Base-by-base conservation (phyloP, 805 yeast species). In the Yamadazyma takamatsuzukensis region DNA sequence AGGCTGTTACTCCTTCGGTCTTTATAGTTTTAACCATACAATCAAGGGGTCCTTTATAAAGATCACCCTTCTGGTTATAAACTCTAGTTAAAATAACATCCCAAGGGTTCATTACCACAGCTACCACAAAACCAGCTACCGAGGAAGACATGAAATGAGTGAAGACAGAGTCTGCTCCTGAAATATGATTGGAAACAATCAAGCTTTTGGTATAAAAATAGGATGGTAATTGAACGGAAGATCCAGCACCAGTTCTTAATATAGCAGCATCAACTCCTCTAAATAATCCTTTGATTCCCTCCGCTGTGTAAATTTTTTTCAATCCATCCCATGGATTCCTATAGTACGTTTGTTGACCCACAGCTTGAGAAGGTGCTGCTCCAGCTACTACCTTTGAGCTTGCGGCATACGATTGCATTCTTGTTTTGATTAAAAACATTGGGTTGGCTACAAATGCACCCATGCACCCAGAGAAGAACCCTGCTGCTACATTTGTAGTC, bases 61-160 rank as follows among this genome's bases (percentile, higher is more conserved):
- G 72, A 50, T 84, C 73, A 30, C 95, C 96, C 59, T 81, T 84
- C 58, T 93, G 97, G 61, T 93, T 93, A 63, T 90, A 93, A 56
- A 93, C 82, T 65, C 98, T 77, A 1, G 98, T 93, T 61, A 93
- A 68, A 32, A 93, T 74, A 27, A 93, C 97, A 59, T 93, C 98
- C 77, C 96, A 88, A 11, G 98, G 97, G 56, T 89, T 93, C 97
- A 93, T 90, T 19, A 86, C 95, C 14, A 89, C 68, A 32, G 94
- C 89, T 19, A 93, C 97, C 47, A 96, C 96, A 25, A 88, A 55
- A 27, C 98, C 98, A 6, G 96, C 80, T 42, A 73, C 63, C 1
- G 89, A 77, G 26, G 88, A 76, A 1, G 96, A 76, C 8, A 72
- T 51, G 41, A 90, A 69, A 56, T 88, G 96, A 39, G 84, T 63